These are phyloP conservation scores for Xylariaceae sp. DNA, from an alignment of 2,329 filamentous ascomycete species.

Conservation along the genomic window DNA sequence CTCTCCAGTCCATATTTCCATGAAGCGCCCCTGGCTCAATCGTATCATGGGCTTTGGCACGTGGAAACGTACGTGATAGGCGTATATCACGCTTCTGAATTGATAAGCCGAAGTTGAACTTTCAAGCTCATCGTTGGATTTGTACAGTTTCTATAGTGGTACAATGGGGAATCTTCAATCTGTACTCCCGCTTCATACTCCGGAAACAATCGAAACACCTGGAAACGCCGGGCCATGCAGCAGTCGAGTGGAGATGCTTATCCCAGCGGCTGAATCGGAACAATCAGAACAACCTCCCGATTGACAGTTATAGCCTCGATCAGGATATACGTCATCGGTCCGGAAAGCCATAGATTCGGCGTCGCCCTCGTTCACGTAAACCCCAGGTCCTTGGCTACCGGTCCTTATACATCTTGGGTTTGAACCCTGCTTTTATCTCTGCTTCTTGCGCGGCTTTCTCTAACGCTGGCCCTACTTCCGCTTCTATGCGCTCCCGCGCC, in stretches of 20 bases:
- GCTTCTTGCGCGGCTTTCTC: conserved; percentile 70
- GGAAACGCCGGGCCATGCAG: conserved; percentile 50
- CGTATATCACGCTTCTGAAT: not conserved
- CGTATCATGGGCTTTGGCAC: no score
- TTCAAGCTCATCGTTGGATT: conserved; percentile 15
- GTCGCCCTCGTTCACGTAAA: not conserved
- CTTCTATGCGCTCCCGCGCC: conserved; percentile 86
- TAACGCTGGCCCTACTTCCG: conserved; percentile 69
- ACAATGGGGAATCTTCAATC: conserved; percentile 19
- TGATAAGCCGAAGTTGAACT: not conserved
- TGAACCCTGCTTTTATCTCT: conserved; percentile 81
- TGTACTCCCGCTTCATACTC: conserved; percentile 15
- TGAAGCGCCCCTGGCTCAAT: no score
- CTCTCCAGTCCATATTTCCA: no score
- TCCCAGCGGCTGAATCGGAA: conserved; percentile 26
- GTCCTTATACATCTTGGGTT: conserved; percentile 92
- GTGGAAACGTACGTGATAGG: no score
- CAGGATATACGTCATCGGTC: not conserved
- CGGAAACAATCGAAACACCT: conserved; percentile 23
- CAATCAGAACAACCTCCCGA: conserved; percentile 4
- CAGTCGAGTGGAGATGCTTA: conserved; percentile 53
- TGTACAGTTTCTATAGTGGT: conserved; percentile 29
- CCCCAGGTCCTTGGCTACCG: conserved; percentile 43
- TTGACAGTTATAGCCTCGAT: conserved; percentile 1
- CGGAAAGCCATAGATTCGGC: conserved; percentile 1